Base-by-base conservation (phyloP, 2,329 filamentous ascomycete genomes). In the Ophiostoma quercus region DNA sequence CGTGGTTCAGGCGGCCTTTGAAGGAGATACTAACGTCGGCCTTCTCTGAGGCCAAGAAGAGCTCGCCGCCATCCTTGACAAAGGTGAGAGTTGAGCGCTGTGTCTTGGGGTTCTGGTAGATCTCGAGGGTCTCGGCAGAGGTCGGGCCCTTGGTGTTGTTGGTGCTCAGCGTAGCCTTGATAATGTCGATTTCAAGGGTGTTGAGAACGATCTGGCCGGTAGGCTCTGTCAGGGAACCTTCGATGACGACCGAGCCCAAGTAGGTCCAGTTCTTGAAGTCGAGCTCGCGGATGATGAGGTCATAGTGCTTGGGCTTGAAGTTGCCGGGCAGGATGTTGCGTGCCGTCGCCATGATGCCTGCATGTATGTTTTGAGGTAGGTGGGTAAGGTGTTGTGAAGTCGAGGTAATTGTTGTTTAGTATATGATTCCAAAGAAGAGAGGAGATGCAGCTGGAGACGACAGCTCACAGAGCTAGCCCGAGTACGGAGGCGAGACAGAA, bases 261-360 rank as follows among this genome's bases (percentile, higher is more conserved):
- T 94, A 99, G 71, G 86, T 88, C 89, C 87, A 89, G 69, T 80
- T 79, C 71, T 81, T 80, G 74, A 94, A 97, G 71, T 97, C 89
- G 73, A 99, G 82, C 75, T 95, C 90, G 77, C 84, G 88, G 75
- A 99, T 86, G 70, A 90, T 92, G 74, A 99, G 84, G 76, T 87
- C 84, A 81, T 99, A 99, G 82, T 98, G 92, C 73, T 84, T 82
- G 2, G 95, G 93, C 82, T 92, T 94, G 77, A 94, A 88, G 74
- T 79, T 80, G 75, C 83, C 82, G 66, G 87, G 87, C 72, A 90
- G 84, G 73, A 87, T 83, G 72, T 90, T 87, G 77, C 87, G 83
- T 78, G 89, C 87, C 68, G 69, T 71, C 0, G 82, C 79, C 83
- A 87, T 87, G 75, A 74, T 77, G 12, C 34, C 47, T 29, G 57